phyloP scores from a whole-genome alignment of 2,329 filamentous ascomycete genomes.

The Helminthosporium solani region DNA sequence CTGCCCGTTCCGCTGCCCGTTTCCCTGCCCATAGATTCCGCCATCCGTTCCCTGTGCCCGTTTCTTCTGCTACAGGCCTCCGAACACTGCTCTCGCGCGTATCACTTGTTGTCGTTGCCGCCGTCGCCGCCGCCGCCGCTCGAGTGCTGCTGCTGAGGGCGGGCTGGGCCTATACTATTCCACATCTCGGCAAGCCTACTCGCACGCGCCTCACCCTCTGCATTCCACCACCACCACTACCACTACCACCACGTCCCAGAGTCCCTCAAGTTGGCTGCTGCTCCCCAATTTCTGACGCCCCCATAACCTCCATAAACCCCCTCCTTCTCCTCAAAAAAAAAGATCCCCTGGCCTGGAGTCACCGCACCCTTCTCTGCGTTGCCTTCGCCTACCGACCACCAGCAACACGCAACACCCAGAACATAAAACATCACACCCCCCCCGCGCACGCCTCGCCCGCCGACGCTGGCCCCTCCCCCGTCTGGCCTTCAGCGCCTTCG shows the following conservation, averaged over 20 bases:
- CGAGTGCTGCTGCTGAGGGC: slow-evolving; percentile 16
- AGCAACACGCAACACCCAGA: too few species aligned
- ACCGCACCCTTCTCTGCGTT: not conserved
- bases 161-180: slow-evolving; percentile 18
- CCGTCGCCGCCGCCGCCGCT: not conserved
- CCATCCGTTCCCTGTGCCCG: too few species aligned
- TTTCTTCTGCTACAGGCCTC: too few species aligned
- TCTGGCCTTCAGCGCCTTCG: not conserved
- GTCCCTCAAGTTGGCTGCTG: slow-evolving; percentile 20
- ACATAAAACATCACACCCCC: too few species aligned
- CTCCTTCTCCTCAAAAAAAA: too few species aligned
- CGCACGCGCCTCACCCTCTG: slow-evolving; percentile 31
- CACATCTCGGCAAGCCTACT: slow-evolving; percentile 32
- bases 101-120: not conserved
- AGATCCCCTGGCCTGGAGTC: too few species aligned
- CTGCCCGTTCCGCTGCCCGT: too few species aligned
- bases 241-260: slow-evolving; percentile 18
- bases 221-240: slow-evolving; percentile 9
- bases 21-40: too few species aligned
- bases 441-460: slow-evolving; percentile 11
- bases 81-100: not conserved
- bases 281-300: slow-evolving; percentile 25
- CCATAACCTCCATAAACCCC: too few species aligned
- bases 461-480: slow-evolving; percentile 6
- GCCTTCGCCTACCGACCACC: slow-evolving; percentile 5